Base-by-base conservation (phyloP, 2,329 filamentous ascomycete species). In the Sphaerulina vaccinii region DNA sequence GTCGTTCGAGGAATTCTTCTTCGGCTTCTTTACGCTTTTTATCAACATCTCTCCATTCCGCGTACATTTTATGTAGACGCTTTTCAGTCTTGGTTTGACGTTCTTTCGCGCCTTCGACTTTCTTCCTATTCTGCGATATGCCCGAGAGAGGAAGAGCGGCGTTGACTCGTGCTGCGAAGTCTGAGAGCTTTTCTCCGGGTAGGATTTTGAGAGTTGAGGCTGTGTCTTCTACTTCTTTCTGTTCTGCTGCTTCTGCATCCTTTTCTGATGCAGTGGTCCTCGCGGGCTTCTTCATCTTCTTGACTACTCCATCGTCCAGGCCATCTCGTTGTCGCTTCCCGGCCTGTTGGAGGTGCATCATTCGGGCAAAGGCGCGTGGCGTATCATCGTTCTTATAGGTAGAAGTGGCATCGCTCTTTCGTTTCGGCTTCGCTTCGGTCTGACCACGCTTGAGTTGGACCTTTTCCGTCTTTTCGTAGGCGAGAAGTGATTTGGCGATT, bases 131-230 rank as follows among this genome's bases (percentile, higher is more conserved):
- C 7, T 78, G 68, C 56, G 62, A 70, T 7, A 96, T 76, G 0
- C 85, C 85, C 6, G 83, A 75, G 0, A 99, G 73, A 0, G 92
- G 92, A 5, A 97, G 76, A 0, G 88, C 84, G 42, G 88, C 87
- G 66, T 97, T 86, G 5, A 99, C 93, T 23, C 91, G 84, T 9
- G 85, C 82, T 6, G 84, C 76, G 67, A 95, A 99, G 46, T 95
- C 87, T 3, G 86, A 83, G 65, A 97, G 75, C 45, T 83, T 82
- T 70, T 99, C 93, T 45, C 90, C 89, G 0, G 91, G 90, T 13
- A 83, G 80, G 57, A 97, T 96, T 41, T 81, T 88, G 0, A 84
- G 84, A 2, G 78, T 64, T 21, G 76, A 71, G 15, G 3, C 45
- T 13, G 51, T 43, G 21, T 48, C 36, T 18, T 39, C 45, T 23